These are phyloP conservation scores for Tremellales sp. DNA, from an alignment of 1,284 basidiomycete genomes.

Conservation along the genomic window DNA sequence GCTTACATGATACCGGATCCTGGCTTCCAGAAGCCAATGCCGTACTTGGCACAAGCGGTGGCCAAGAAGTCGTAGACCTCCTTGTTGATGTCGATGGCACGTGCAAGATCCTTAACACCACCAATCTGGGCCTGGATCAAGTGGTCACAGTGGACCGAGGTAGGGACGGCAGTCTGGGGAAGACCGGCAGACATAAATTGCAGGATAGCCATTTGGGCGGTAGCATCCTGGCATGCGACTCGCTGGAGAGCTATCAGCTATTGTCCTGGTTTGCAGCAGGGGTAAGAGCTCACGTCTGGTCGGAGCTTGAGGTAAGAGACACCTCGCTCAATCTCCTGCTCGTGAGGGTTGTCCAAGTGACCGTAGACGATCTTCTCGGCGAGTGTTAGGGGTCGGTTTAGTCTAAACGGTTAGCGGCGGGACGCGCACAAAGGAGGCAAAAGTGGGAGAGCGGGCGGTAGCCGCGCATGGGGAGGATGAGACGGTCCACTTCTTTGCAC, in stretches of 20 bases:
- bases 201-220: conserved; percentile 96
- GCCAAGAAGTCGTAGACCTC: conserved; percentile 99
- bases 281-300: conserved; percentile 69
- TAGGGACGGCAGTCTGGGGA: conserved; percentile 94
- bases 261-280: background rate
- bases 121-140: conserved; percentile 96
- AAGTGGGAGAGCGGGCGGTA: no score
- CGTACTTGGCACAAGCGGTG: conserved; percentile 95
- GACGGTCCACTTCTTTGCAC: no score
- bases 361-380: conserved; percentile 99
- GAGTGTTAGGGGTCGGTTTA: conserved; percentile 88
- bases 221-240: conserved; percentile 99
- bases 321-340: conserved; percentile 83
- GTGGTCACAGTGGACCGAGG: conserved; percentile 98
- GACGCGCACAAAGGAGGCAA: no score
- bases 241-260: conserved; percentile 57
- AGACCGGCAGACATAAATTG: conserved; percentile 99
- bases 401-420: conserved; percentile 53
- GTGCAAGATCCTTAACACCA: conserved; percentile 86
- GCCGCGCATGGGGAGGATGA: no score
- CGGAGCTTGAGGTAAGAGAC: conserved; percentile 91
- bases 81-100: conserved; percentile 92
- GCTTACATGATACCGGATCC: conserved; percentile 86
- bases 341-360: conserved; percentile 89
- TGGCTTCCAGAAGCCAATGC: conserved; percentile 99